These are phyloP conservation scores for Melanogaster broomeanus DNA, from an alignment of 768 basidiomycete species.

Conservation along the genomic window DNA sequence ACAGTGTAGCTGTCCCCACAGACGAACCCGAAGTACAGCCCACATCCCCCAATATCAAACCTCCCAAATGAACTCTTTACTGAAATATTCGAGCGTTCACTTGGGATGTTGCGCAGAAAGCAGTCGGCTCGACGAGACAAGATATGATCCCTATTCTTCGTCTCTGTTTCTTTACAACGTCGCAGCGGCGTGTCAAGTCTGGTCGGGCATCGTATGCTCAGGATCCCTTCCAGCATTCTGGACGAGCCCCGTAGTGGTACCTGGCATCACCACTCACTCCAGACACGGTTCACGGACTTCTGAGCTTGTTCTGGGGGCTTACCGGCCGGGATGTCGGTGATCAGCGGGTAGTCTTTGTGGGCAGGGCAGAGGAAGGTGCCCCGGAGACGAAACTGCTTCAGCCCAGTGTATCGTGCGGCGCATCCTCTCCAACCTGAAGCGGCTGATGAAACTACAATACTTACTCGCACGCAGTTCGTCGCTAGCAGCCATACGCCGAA, in stretches of 20 bases:
- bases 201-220: slow-evolving; percentile 2
- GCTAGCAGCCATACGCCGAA: neutral
- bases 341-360: neutral
- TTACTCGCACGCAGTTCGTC: slow-evolving; percentile 1
- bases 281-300: neutral
- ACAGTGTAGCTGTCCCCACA: too few relatives aligned
- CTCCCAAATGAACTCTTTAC: slow-evolving; percentile 2
- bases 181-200: neutral
- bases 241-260: neutral
- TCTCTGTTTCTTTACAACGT: slow-evolving; percentile 3
- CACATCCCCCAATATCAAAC: neutral
- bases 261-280: neutral
- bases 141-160: neutral
- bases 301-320: slow-evolving; percentile 1
- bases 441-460: neutral
- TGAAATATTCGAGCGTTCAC: neutral
- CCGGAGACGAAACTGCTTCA: neutral
- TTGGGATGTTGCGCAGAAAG: neutral
- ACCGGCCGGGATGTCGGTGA: neutral
- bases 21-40: too few relatives aligned
- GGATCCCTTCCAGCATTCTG: slow-evolving; percentile 1
- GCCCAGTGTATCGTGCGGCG: neutral
- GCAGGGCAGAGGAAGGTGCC: neutral
- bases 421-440: neutral
- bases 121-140: neutral